Base-by-base conservation (phyloP, 306 rosid species). In the Prunus armeniaca region DNA sequence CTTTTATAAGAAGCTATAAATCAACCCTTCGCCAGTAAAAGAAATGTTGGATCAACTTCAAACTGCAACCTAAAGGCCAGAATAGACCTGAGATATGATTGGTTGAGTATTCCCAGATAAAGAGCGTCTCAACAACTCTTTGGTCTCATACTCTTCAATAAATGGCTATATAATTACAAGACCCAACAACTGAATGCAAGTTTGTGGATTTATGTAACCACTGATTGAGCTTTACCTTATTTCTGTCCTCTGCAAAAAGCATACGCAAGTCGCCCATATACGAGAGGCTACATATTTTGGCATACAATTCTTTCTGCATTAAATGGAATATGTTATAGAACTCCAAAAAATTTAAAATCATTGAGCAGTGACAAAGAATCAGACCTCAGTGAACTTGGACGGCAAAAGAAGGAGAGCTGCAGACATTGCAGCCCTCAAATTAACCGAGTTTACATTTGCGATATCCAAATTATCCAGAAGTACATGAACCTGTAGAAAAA, bases 361-460 rank as follows among this genome's bases (percentile, higher is more conserved):
- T 72, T 72, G 74, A 73, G 63, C 65, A 65, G 47, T 60, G 88
- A 76, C 69, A 67, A 65, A 64, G 61, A 77, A 85, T 49, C 80
- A 63, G 75, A 93, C 98, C 97, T 85, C 93, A 20, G 93, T 73
- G 84, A 95, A 95, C 71, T 89, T 86, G 14, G 87, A 72, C 60
- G 97, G 98, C 81, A 95, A 90, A 78, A 92, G 87, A 67, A 95
- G 97, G 61, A 95, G 97, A 69, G 98, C 91, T 73, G 93, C 91
- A 78, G 97, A 86, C 43, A 92, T 38, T 63, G 96, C 97, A 75
- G 93, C 91, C 88, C 96, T 85, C 87, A 92, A 78, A 84, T 95
- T 92, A 84, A 76, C 75, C n/a, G 86, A 84, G 83, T 92, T 95
- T 55, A 73, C 50, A 65, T 71, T 82, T 77, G 64, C 69, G 52